Evolutionary conservation across 2,329 filamentous ascomycete genomes (phyloP).

Genomic region (Penicillium sp.): DNA sequence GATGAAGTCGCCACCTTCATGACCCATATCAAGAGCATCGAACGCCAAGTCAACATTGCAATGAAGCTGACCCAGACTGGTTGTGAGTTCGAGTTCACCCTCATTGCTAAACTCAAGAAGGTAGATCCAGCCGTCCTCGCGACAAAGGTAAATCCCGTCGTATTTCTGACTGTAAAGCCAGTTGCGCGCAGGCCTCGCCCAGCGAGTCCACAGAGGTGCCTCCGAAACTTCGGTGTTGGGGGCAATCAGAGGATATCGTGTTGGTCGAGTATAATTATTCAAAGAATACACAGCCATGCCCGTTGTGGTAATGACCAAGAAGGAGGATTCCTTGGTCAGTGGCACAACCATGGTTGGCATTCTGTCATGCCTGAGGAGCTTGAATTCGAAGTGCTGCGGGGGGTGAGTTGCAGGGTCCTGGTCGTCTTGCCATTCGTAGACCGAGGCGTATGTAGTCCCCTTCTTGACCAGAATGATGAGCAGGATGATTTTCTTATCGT

Average conservation of each 20-base stretch:
- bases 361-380: constrained; percentile 38
- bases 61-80: constrained; percentile 59
- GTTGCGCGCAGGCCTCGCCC: constrained; percentile 71
- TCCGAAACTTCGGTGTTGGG: constrained; percentile 23
- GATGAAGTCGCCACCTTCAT: constrained; percentile 67
- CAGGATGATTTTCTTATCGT: constrained; percentile 69
- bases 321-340: constrained; percentile 63
- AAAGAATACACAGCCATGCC: constrained; percentile 50
- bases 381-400: constrained; percentile 29
- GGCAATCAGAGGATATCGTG: constrained; percentile 28
- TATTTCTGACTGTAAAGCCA: constrained; percentile 57
- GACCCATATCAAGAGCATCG: constrained; percentile 60
- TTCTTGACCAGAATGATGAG: constrained; percentile 55
- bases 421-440: constrained; percentile 52
- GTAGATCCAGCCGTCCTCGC: constrained; percentile 78
- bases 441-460: constrained; percentile 45
- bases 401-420: constrained; percentile 15
- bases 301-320: constrained; percentile 61
- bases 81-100: constrained; percentile 51
- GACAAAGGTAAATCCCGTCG: constrained; percentile 78
- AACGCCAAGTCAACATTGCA: constrained; percentile 79
- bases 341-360: constrained; percentile 68
- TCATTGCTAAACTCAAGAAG: constrained; percentile 63
- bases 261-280: constrained; percentile 32
- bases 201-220: constrained; percentile 69